These are phyloP conservation scores for Suhomyces maxii DNA, from an alignment of 1,139 yeast species.

Conservation along the genomic window DNA sequence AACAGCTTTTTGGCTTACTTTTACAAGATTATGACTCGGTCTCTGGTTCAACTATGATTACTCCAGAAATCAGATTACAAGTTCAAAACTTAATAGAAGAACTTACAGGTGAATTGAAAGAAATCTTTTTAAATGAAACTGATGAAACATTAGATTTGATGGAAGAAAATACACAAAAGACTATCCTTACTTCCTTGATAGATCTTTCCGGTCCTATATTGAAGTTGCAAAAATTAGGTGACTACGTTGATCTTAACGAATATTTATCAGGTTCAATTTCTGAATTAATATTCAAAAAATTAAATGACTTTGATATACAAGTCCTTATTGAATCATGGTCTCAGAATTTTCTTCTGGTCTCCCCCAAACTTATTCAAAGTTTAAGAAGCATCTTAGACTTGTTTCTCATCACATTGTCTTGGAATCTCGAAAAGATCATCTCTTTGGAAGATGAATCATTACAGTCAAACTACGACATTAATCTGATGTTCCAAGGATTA, in stretches of 20 bases:
- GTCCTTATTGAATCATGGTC: slow-evolving; percentile 23
- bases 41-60: slow-evolving; percentile 16
- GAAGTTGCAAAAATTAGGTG: slow-evolving; percentile 32
- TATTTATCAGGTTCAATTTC: slow-evolving; percentile 17
- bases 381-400: slow-evolving; percentile 27
- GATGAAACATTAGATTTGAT: not conserved
- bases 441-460: slow-evolving; percentile 17
- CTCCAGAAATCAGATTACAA: slow-evolving; percentile 24
- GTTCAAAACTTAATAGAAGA: slow-evolving; percentile 28
- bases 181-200: slow-evolving; percentile 16
- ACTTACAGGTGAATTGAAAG: slow-evolving; percentile 22
- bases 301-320: slow-evolving; percentile 20
- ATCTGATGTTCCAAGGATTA: slow-evolving; percentile 16
- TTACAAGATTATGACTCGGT: slow-evolving; percentile 12
- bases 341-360: slow-evolving; percentile 19
- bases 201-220: slow-evolving; percentile 20
- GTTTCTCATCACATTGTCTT: slow-evolving; percentile 28
- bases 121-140: slow-evolving; percentile 9
- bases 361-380: slow-evolving; percentile 16
- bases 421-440: slow-evolving; percentile 38
- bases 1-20: slow-evolving; percentile 18
- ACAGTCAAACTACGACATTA: slow-evolving; percentile 22
- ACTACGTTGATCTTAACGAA: slow-evolving; percentile 23
- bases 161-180: slow-evolving; percentile 16
- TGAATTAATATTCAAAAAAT: not conserved